Evolutionary conservation across 2,329 filamentous ascomycete species (phyloP).

Genomic region (Paecilomyces sp.): DNA sequence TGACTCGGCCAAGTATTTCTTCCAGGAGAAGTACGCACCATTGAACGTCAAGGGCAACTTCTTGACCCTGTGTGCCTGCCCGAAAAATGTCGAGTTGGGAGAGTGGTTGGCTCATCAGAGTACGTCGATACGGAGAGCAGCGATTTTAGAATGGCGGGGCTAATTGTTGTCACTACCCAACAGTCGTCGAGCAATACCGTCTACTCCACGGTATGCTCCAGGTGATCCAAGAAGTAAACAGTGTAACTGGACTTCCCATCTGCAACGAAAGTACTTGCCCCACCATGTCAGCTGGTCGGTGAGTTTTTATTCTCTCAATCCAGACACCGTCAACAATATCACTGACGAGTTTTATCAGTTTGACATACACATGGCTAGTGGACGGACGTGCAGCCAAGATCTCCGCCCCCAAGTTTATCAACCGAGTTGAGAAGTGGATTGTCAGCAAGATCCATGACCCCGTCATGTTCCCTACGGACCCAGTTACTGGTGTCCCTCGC

Average conservation of each 20-base stretch:
- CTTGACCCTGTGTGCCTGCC: conserved; percentile 86
- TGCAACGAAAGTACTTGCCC: conserved; percentile 82
- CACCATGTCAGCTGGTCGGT: conserved; percentile 91
- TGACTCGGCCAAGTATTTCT: conserved; percentile 43
- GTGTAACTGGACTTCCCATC: conserved; percentile 63
- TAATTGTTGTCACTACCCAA: conserved; percentile 1
- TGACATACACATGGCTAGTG: conserved; percentile 96
- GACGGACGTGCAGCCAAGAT: conserved; percentile 83
- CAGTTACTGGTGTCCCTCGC: conserved; percentile 54
- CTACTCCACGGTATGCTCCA: conserved; percentile 84
- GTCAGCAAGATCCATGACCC: conserved; percentile 89
- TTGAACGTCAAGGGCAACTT: conserved; percentile 97
- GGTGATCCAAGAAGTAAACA: conserved; percentile 79
- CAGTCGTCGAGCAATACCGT: conserved; percentile 88
- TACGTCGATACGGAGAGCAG: conserved; percentile 35
- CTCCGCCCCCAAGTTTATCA: conserved; percentile 88
- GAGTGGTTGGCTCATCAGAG: conserved; percentile 96
- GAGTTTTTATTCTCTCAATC: conserved; percentile 37
- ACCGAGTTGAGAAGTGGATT: conserved; percentile 94
- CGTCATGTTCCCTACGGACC: conserved; percentile 82
- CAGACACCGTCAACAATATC: not conserved
- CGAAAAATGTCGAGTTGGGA: conserved; percentile 85
- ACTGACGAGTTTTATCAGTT: conserved; percentile 42
- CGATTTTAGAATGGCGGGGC: not conserved
- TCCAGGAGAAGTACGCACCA: conserved; percentile 54